Base-by-base conservation (phyloP, 768 basidiomycete species). In the Amanita molliuscula region DNA sequence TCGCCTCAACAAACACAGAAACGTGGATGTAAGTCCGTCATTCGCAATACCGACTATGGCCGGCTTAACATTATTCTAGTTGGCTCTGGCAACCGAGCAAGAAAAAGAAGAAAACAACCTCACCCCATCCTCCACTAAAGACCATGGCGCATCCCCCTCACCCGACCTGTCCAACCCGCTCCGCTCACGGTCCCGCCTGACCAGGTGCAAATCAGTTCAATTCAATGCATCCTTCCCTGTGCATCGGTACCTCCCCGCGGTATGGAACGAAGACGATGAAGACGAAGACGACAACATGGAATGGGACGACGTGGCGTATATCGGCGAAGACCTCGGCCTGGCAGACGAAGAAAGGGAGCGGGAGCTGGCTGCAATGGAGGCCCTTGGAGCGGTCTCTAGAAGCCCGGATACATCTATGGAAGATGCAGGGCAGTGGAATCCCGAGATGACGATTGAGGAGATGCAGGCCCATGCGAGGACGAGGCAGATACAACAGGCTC, bases 1-100 rank as follows among this genome's bases (percentile, higher is more conserved):
- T 0, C 73, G 96, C 51, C 74, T 98, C 49, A 98, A 99, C 71
- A 97, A 97, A 63, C 92, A 96, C 61, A 77, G 94, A 26, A 99
- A 99, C 64, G 86, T 98, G 48, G 95, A 98, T 64, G 92, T 94
- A 41, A 31, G 37, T 41, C 25, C 13, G 4, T 28, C 6, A 13
- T 9, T 31, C n/a, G n/a, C n/a, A 10, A 11, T 3, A 29, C 6
- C 25, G 6, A 18, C 21, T n/a, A 10, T 10, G 40, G 41, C 44
- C 33, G 56, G 18, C 29, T 46, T 7, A 23, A 49, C 31, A 34
- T 41, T 53, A 44, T 47, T 51, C 20, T 58, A 91, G 87, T 75
- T 89, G 53, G 84, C 88, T 7, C 75, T 79, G 3, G 78, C 85
- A 3, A 89, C 86, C 0, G 78, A 83, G 53, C 75, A 77, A 7